phyloP scores from a whole-genome alignment of 371 early-diverging fungal genomes.

The Apophysomyces ossiformis region DNA sequence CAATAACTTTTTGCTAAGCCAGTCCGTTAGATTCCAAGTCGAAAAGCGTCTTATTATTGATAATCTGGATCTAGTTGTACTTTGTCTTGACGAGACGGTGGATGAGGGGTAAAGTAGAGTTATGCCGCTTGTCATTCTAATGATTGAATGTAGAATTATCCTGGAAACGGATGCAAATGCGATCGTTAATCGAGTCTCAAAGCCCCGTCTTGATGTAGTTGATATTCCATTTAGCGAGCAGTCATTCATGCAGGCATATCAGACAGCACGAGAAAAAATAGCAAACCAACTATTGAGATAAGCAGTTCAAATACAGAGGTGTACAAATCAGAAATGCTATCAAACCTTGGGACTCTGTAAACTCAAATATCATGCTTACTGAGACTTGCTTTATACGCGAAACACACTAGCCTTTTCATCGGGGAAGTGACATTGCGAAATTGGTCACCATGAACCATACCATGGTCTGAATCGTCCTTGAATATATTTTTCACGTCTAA shows the following conservation, averaged over 20 bases:
- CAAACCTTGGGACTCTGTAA: no score
- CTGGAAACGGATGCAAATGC: slow-evolving; percentile 90
- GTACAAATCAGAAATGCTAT: neutral
- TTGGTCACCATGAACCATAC: no score
- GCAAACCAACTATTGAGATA: slow-evolving; percentile 78
- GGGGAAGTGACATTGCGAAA: no score
- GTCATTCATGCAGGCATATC: slow-evolving; percentile 87
- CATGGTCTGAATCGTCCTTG: no score
- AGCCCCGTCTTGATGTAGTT: slow-evolving; percentile 77
- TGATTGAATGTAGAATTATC: slow-evolving; percentile 59
- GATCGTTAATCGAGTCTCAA: slow-evolving; percentile 91
- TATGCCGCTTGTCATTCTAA: neutral
- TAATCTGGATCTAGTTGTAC: slow-evolving; percentile 87
- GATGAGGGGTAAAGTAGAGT: slow-evolving; percentile 84
- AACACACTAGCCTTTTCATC: no score
- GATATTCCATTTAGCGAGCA: slow-evolving; percentile 92
- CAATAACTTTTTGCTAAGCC: neutral
- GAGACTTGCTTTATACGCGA: no score
- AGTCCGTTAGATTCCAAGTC: slow-evolving; percentile 73
- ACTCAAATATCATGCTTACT: no score
- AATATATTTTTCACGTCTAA: no score
- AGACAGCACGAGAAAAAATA: slow-evolving; percentile 89
- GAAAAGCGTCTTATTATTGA: slow-evolving; percentile 92
- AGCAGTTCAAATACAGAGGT: slow-evolving; percentile 57
- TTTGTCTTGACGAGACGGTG: slow-evolving; percentile 94